phyloP scores from a whole-genome alignment of 2,329 filamentous ascomycete genomes.

The Paraconiothyrium brasiliense region DNA sequence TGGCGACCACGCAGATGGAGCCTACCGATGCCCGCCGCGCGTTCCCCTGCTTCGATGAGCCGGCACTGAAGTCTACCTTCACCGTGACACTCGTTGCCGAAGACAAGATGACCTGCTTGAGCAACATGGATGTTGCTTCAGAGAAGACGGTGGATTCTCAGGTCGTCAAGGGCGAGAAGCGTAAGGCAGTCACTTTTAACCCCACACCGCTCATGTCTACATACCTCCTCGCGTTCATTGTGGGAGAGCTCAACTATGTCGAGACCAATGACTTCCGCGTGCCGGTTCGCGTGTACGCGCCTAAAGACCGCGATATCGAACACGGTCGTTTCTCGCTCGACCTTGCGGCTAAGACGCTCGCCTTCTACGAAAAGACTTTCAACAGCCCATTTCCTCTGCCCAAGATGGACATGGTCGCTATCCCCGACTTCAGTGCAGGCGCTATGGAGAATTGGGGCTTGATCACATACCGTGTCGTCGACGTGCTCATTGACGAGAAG shows the following conservation, averaged over 20 bases:
- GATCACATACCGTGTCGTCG: conserved; percentile 92
- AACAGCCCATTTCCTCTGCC: conserved; percentile 85
- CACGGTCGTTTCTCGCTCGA: conserved; percentile 91
- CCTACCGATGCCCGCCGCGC: conserved; percentile 91
- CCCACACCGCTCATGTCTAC: conserved; percentile 95
- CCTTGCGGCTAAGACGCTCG: conserved; percentile 86
- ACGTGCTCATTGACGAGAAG: conserved; percentile 91
- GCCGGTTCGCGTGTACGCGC: conserved; percentile 92
- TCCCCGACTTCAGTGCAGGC: conserved; percentile 93
- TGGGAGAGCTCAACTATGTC: conserved; percentile 92
- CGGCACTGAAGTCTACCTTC: conserved; percentile 90
- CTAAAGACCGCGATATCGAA: conserved; percentile 87
- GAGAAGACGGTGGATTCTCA: conserved; percentile 77
- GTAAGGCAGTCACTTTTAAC: conserved; percentile 91
- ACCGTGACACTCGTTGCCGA: conserved; percentile 91
- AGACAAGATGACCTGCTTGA: conserved; percentile 88
- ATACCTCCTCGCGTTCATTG: conserved; percentile 91
- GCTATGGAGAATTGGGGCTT: conserved; percentile 99
- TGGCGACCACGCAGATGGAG: conserved; percentile 96
- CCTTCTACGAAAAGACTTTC: conserved; percentile 96
- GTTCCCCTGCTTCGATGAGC: conserved; percentile 97
- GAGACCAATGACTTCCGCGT: conserved; percentile 92
- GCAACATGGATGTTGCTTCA: conserved; percentile 93
- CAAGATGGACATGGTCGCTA: conserved; percentile 96
- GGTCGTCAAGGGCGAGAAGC: conserved; percentile 66